phyloP scores from a whole-genome alignment of 2,329 filamentous ascomycete species.

The Akanthomyces lecanii region DNA sequence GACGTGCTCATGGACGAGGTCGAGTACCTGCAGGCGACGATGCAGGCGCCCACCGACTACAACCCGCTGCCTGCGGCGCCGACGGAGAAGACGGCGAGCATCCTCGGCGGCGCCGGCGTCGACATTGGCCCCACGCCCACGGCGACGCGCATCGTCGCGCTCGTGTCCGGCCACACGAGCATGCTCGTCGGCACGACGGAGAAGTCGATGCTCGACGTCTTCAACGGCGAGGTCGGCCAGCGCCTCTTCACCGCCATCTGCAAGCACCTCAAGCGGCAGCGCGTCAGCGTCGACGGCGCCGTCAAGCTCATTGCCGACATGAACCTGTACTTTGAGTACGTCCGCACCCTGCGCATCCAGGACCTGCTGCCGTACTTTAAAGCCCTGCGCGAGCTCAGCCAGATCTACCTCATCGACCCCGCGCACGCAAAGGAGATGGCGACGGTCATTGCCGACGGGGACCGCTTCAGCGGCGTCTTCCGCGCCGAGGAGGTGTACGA shows the following conservation, averaged over 20 bases:
- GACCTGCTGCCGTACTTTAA: constrained; percentile 87
- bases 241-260: constrained; percentile 87
- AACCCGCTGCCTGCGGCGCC: constrained; percentile 55
- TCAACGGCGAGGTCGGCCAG: constrained; percentile 94
- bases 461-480: constrained; percentile 88
- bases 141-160: constrained; percentile 73
- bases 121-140: constrained; percentile 70
- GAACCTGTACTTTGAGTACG: constrained; percentile 86
- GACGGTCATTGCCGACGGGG: constrained; percentile 85
- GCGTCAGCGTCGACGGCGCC: constrained; percentile 83
- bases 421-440: constrained; percentile 88
- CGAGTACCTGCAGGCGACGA: constrained; percentile 88
- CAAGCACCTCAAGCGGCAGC: constrained; percentile 96
- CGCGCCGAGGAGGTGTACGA: constrained; percentile 96
- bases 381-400: constrained; percentile 84
- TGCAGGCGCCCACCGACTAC: constrained; percentile 82
- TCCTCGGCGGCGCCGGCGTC: constrained; percentile 28
- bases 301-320: constrained; percentile 94
- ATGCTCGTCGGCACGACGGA: constrained; percentile 95
- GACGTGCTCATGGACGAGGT: constrained; percentile 98
- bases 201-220: constrained; percentile 96
- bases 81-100: constrained; percentile 24
- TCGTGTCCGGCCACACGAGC: constrained; percentile 82
- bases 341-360: constrained; percentile 74
- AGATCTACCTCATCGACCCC: constrained; percentile 90